Evolutionary conservation across 345 rosid species (phyloP), one percentile per base, ranked within the genome.

Genomic region (Pistacia integerrima): DNA sequence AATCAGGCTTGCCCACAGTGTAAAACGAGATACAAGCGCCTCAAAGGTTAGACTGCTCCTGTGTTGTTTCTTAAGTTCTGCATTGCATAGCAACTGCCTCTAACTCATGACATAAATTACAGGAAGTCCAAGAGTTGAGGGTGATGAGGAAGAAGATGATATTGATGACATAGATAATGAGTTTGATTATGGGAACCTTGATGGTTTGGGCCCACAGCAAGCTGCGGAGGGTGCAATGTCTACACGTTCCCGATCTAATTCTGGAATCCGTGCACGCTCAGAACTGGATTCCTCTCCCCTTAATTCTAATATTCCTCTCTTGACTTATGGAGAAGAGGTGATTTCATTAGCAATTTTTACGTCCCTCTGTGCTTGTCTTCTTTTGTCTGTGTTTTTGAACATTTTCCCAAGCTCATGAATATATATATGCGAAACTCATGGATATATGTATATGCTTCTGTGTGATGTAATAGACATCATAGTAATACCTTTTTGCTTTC

Each of bases 1-100:
- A 95, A 89, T 77, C 96, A 93, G 79, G 94, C 94, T 74, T 95
- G 99, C 79, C 99, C 99, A 14, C 99, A 93, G 75, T 95, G 99
- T 82, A 95, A 93, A 87, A 95, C 98, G 54, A 82, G 97, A 75
- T 95, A 86, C 85, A 93, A 89, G 83, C 90, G 99, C 46, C 55
- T 95, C 70, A 93, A 93, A 87, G 98, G 98, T 94, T 73, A 80
- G 78, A 72, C n/a, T 56, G 30, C 52, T 69, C 67, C 56, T 28
- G 59, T 64, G 73, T 49, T 77, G 33, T 41, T 74, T 54, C 38
- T 46, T 36, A 44, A 52, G 49, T 71, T 74, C 64, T 20, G 60
- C 48, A 73, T 56, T 78, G 12, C 13, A 49, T 52, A 64, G 64
- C 2, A 18, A 4, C 58, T 41, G 12, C 20, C 64, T 58, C 38